phyloP scores from a whole-genome alignment of 2,329 filamentous ascomycete genomes.

The Phaeosphaeriaceae sp. region DNA sequence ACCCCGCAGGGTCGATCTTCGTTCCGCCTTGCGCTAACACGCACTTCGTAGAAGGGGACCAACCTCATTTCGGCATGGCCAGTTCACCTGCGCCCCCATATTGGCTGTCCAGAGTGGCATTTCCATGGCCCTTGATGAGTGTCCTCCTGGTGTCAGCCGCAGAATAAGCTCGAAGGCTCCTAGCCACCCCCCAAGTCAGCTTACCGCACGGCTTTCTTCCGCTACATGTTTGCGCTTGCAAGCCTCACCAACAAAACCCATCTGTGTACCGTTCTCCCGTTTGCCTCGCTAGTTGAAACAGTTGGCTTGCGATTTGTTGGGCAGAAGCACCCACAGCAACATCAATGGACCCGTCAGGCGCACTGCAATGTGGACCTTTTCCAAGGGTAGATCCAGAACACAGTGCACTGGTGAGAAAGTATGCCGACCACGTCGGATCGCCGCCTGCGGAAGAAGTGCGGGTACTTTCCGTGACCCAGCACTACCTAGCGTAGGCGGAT shows the following conservation, averaged over 20 bases:
- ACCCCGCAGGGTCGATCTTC: neutral
- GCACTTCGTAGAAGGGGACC: neutral
- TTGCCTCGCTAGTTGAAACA: neutral
- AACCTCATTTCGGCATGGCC: neutral
- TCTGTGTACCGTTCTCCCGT: neutral
- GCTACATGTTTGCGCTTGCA: neutral
- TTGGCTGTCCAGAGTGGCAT: neutral
- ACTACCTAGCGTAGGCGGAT: neutral
- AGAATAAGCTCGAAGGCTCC: too few relatives aligned
- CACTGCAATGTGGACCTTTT: neutral
- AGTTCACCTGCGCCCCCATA: neutral
- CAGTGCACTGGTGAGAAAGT: neutral
- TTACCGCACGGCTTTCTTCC: neutral
- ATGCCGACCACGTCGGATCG: neutral
- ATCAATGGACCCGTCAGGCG: neutral
- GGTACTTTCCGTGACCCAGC: slow-evolving; percentile 10
- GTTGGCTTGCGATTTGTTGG: neutral
- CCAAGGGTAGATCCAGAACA: neutral
- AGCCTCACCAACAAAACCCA: neutral
- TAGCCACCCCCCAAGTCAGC: neutral
- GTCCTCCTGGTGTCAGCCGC: too few relatives aligned
- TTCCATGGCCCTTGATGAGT: too few relatives aligned
- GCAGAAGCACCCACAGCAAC: neutral
- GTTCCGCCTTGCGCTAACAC: neutral
- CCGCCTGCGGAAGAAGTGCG: slow-evolving; percentile 10